phyloP scores from a whole-genome alignment of 2,329 filamentous ascomycete species.

The Mollisia scopiformis region DNA sequence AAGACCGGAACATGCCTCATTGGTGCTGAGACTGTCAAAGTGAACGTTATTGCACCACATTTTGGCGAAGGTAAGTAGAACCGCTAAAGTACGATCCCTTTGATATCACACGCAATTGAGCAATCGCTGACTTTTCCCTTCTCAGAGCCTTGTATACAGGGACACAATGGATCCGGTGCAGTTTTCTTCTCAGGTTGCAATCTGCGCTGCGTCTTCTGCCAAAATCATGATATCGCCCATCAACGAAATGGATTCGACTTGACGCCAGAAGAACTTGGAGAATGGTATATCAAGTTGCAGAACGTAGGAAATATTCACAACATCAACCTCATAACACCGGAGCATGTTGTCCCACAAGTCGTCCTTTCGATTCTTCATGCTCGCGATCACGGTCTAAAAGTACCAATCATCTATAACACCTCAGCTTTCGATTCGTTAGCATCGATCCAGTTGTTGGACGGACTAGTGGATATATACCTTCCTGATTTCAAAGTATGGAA shows the following conservation, averaged over 20 bases:
- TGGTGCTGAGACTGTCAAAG: slow-evolving; percentile 71
- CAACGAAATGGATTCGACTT: slow-evolving; percentile 80
- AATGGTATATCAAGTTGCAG: slow-evolving; percentile 85
- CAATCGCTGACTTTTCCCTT: slow-evolving; percentile 1
- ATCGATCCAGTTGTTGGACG: slow-evolving; percentile 73
- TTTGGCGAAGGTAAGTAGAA: slow-evolving; percentile 69
- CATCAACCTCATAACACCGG: slow-evolving; percentile 85
- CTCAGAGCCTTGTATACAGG: slow-evolving; percentile 76
- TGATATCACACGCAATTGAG: neutral
- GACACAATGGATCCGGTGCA: slow-evolving; percentile 76
- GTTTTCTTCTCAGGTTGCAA: slow-evolving; percentile 64
- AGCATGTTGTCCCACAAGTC: slow-evolving; percentile 86
- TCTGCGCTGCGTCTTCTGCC: slow-evolving; percentile 69
- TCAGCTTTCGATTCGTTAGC: slow-evolving; percentile 78
- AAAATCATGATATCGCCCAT: slow-evolving; percentile 84
- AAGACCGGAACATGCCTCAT: slow-evolving; percentile 79
- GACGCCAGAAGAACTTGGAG: slow-evolving; percentile 75
- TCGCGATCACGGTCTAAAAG: slow-evolving; percentile 65
- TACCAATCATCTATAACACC: slow-evolving; percentile 86
- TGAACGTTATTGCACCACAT: slow-evolving; percentile 84
- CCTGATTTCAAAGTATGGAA: slow-evolving; percentile 88
- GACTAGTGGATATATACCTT: slow-evolving; percentile 84
- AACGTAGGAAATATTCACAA: slow-evolving; percentile 82
- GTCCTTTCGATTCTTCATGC: slow-evolving; percentile 76
- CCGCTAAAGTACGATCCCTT: slow-evolving; percentile 6